These are phyloP conservation scores for Kodamaea sagamina DNA, from an alignment of 805 yeast species.

Conservation along the genomic window DNA sequence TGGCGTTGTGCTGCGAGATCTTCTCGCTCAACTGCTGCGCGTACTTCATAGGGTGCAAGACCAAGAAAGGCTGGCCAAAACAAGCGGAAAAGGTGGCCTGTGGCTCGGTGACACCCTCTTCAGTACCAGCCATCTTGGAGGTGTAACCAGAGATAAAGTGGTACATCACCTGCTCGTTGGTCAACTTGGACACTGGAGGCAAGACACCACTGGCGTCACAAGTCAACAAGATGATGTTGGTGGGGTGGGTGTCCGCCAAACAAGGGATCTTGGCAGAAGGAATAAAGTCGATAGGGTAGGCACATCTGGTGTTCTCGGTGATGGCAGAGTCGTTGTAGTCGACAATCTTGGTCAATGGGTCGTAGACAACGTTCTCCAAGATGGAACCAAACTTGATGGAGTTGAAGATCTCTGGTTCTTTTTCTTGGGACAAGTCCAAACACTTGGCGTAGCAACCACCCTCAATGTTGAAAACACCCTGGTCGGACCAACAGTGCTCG, in stretches of 20 bases:
- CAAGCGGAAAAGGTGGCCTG: slow-evolving; percentile 98
- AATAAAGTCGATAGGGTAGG: slow-evolving; percentile 95
- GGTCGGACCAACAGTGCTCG: slow-evolving; percentile 99
- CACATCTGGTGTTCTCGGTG: slow-evolving; percentile 98
- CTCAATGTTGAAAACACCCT: slow-evolving; percentile 98
- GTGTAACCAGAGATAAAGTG: slow-evolving; percentile 98
- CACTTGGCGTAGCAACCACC: slow-evolving; percentile 99
- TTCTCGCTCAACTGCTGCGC: slow-evolving; percentile 95
- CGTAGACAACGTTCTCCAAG: slow-evolving; percentile 89
- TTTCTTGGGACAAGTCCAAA: slow-evolving; percentile 82
- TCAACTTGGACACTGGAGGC: slow-evolving; percentile 93
- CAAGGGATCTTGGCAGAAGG: slow-evolving; percentile 97
- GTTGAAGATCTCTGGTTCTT: slow-evolving; percentile 96
- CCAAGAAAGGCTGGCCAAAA: slow-evolving; percentile 98
- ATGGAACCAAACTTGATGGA: slow-evolving; percentile 94
- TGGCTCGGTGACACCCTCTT: slow-evolving; percentile 98
- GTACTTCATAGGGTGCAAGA: slow-evolving; percentile 95
- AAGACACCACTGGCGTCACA: slow-evolving; percentile 98
- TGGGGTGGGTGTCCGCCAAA: slow-evolving; percentile 84
- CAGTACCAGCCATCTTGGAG: slow-evolving; percentile 99
- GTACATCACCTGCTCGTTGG: slow-evolving; percentile 97
- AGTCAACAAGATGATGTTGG: slow-evolving; percentile 86
- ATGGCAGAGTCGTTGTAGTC: slow-evolving; percentile 80
- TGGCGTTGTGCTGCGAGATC: slow-evolving; percentile 83
- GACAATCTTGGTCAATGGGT: slow-evolving; percentile 73